Base-by-base conservation (phyloP, 2,329 filamentous ascomycete species). In the Colletotrichum sp. region DNA sequence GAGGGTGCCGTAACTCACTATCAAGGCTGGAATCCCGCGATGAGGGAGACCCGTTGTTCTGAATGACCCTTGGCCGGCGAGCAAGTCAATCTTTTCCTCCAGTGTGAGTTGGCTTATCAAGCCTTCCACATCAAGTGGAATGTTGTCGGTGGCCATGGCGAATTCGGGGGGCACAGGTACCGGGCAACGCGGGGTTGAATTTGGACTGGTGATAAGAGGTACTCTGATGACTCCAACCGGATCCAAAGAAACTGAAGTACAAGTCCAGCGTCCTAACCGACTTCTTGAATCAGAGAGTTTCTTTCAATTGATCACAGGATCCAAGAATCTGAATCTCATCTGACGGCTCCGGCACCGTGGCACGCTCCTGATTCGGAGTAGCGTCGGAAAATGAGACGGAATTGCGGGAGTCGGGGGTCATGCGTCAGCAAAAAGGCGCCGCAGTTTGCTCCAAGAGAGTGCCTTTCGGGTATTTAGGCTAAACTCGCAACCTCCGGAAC, bases 41-140 rank as follows among this genome's bases (percentile, higher is more conserved):
- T 77, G 77, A 32, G 76, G 70, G n/a, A 78, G 75, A 21, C 77
- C 74, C 15, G 74, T 74, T 13, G 74, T 76, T 6, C 74, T 65
- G 15, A 76, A 76, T 4, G 74, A 78, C 16, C 74, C 69, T 28
- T 77, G 71, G 3, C 77, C 77, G 8, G 78, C 77, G 24, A 79
- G 77, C 12, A 79, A 52, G 3, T 74, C 63, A 24, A 78, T 73
- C 68, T 79, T 79, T 32, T 79, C 78, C 3, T 79, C 78, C 57
- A 74, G 55, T 4, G 77, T 79, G 30, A 79, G 63, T 38, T 73
- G 65, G 13, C 67, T 32, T 18, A 78, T 57, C 38, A 77, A 69
- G 18, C 68, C 75, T 4, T 78, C 74, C 18, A 77, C 67, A 16
- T 77, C 73, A 18, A 77, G 69, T 16, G 57, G 57, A 4, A 36